Conservation (phyloP, 345 rosid species). For the Aquilaria sinensis region DNA sequence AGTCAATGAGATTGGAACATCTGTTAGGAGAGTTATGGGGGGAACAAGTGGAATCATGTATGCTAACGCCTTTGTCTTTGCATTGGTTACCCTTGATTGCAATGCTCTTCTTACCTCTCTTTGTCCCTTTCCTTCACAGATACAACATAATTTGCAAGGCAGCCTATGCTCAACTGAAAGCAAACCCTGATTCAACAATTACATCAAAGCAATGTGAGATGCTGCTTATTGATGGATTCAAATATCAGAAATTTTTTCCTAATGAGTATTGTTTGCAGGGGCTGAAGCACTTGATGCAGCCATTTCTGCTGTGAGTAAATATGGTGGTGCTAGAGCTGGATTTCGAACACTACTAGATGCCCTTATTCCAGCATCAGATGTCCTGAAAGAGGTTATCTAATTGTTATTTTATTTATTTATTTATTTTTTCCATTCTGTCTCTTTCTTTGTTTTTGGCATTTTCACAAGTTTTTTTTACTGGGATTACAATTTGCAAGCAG, state of each 20-base stretch:
- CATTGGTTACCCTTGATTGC: constrained; percentile 13
- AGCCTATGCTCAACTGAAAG: constrained; percentile 73
- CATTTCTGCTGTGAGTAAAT: constrained; percentile 79
- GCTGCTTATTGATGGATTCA: constrained; percentile 9
- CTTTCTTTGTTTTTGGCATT: background rate
- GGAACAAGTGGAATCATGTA: constrained; percentile 98
- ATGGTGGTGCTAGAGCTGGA: constrained; percentile 94
- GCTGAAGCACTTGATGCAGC: constrained; percentile 78
- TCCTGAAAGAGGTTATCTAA: constrained; percentile 63
- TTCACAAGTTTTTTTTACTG: constrained; percentile 1
- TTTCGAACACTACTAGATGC: constrained; percentile 91
- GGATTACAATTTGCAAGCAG: constrained; percentile 31
- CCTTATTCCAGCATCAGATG: constrained; percentile 79
- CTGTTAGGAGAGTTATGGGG: constrained; percentile 87
- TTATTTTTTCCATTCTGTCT: constrained; percentile 1
- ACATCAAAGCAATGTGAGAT: constrained; percentile 77
- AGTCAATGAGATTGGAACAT: constrained; percentile 75
- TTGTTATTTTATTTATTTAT: background rate
- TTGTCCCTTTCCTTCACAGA: constrained; percentile 31
- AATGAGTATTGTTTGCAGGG: constrained; percentile 47
- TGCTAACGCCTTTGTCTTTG: constrained; percentile 9
- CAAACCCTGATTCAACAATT: constrained; percentile 35
- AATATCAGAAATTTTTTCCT: constrained; percentile 8
- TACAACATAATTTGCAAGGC: constrained; percentile 83
- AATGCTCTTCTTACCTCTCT: background rate